These are phyloP conservation scores for Eutrema yunnanense DNA, from an alignment of 345 rosid species.

Conservation along the genomic window DNA sequence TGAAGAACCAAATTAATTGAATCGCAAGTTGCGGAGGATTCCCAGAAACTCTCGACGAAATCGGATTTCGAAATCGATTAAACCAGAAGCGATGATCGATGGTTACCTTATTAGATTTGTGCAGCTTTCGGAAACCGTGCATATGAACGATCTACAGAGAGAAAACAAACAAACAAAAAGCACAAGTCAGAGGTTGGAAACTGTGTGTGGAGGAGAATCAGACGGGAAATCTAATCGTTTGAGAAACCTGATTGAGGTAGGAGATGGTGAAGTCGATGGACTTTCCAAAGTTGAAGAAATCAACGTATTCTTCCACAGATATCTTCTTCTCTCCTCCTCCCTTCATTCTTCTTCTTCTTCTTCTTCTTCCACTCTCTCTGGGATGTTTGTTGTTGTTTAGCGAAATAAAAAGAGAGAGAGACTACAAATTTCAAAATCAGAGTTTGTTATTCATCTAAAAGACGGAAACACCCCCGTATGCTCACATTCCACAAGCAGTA, in stretches of 20 bases:
- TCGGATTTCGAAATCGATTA: neutral
- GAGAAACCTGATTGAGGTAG: conserved; percentile 30
- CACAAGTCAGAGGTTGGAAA: neutral
- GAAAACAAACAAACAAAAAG: neutral
- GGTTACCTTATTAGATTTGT: conserved; percentile 9
- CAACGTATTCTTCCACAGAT: conserved; percentile 24
- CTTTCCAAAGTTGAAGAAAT: neutral
- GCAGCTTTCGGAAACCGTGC: conserved; percentile 23
- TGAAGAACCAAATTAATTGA: neutral
- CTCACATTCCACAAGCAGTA: too few species aligned
- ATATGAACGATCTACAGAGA: conserved; percentile 15
- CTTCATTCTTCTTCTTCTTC: neutral
- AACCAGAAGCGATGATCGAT: neutral
- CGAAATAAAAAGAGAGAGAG: neutral
- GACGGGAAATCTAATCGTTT: neutral
- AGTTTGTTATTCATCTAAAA: neutral
- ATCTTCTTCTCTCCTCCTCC: conserved; percentile 23
- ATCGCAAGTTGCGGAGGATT: neutral
- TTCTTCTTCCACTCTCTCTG: neutral
- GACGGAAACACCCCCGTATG: neutral
- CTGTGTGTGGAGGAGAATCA: neutral
- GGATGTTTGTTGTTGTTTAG: neutral
- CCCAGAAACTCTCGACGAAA: neutral
- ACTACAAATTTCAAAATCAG: neutral
- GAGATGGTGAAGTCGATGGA: conserved; percentile 13